Conservation (phyloP, 1,284 basidiomycete genomes). For the Inonotus obliquus region DNA sequence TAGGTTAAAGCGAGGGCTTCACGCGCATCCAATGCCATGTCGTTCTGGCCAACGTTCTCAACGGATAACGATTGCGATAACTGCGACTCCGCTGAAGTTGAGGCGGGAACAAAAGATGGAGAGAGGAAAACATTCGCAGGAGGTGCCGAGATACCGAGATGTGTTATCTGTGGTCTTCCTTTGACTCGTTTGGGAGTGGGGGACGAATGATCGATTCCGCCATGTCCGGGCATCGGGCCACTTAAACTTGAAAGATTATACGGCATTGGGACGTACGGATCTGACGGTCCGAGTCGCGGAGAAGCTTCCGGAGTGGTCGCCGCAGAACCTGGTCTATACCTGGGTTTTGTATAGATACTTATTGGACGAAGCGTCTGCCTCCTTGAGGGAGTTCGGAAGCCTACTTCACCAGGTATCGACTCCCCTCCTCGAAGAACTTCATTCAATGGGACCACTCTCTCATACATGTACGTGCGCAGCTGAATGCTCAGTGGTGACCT, state of each 20-base stretch:
- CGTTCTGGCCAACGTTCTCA: constrained; percentile 27
- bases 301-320: constrained; percentile 49
- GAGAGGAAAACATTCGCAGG: constrained; percentile 34
- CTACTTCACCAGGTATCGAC: constrained; percentile 13
- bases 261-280: constrained; percentile 18
- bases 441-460: constrained; percentile 51
- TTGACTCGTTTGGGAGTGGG: constrained; percentile 35
- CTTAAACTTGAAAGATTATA: constrained; percentile 26
- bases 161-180: constrained; percentile 39
- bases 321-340: constrained; percentile 34
- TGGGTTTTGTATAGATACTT: constrained; percentile 44
- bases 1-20: constrained; percentile 29
- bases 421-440: constrained; percentile 28
- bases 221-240: constrained; percentile 9
- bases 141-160: constrained; percentile 46
- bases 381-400: neutral
- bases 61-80: neutral
- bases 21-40: constrained; percentile 26
- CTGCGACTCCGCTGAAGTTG: constrained; percentile 1
- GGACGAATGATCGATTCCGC: constrained; percentile 24
- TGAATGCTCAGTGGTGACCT: constrained; percentile 62
- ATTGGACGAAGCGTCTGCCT: constrained; percentile 32
- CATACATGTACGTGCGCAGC: constrained; percentile 57
- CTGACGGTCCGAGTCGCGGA: constrained; percentile 34
- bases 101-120: constrained; percentile 23